Evolutionary conservation across 208 protist genomes (phyloP).

Genomic region (Kentomonas sorsogonicus): DNA sequence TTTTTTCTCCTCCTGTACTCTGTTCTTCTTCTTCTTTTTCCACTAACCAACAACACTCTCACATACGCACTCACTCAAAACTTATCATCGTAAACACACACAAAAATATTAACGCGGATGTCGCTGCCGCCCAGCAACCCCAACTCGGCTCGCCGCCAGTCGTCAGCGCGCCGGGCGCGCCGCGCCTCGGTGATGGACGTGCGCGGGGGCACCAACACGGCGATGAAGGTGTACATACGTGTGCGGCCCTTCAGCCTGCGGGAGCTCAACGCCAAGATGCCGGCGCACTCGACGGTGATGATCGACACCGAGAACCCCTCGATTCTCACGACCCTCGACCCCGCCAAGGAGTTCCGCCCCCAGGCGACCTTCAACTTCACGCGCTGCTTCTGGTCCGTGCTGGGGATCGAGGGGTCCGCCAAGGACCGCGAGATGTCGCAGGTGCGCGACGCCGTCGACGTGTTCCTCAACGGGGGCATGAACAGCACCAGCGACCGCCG

Average conservation of each 20-base stretch:
- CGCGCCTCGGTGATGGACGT: slow-evolving; percentile 11
- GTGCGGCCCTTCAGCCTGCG: slow-evolving; percentile 83
- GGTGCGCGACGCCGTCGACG: slow-evolving; percentile 19
- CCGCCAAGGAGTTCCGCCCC: slow-evolving; percentile 44
- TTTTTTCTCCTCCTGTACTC: neutral
- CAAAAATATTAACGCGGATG: slow-evolving; percentile 16
- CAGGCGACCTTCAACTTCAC: slow-evolving; percentile 64
- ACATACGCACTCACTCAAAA: slow-evolving; percentile 1
- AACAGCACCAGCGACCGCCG: slow-evolving; percentile 30
- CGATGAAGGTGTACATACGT: slow-evolving; percentile 84
- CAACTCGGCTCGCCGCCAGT: slow-evolving; percentile 12
- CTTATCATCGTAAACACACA: neutral
- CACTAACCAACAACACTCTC: slow-evolving; percentile 1
- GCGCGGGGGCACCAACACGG: slow-evolving; percentile 22
- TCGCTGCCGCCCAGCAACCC: neutral
- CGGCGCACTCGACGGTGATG: slow-evolving; percentile 55
- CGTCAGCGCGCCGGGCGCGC: neutral
- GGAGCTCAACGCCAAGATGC: slow-evolving; percentile 38
- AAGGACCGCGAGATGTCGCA: slow-evolving; percentile 6
- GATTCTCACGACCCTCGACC: slow-evolving; percentile 65
- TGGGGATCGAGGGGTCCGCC: slow-evolving; percentile 17
- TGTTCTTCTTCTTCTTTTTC: neutral
- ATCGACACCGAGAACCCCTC: slow-evolving; percentile 71
- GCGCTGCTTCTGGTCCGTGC: slow-evolving; percentile 80
- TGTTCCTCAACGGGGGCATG: slow-evolving; percentile 42